Percentiles rank a stretch among this genome's conserved stretches.
Conservation (phyloP, 139 green algal genomes). For the Haematococcus lacustris region DNA sequence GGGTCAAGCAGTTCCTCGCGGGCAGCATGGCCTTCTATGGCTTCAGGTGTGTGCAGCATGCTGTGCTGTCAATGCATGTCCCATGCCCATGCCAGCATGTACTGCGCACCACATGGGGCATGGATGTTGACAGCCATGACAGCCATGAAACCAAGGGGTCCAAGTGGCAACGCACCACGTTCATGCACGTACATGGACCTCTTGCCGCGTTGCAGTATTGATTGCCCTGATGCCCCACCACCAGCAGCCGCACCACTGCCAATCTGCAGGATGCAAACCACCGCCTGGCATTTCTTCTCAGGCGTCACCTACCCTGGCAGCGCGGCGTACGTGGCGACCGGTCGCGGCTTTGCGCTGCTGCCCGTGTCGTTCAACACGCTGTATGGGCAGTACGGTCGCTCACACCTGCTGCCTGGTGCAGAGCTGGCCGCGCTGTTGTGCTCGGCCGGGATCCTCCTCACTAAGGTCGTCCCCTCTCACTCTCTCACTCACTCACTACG, state of each 20-base stretch:
- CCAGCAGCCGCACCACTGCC: too few relatives aligned
- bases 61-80: too few relatives aligned
- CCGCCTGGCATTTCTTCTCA: conserved; percentile 40
- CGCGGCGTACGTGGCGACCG: conserved; percentile 67
- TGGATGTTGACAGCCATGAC: too few relatives aligned
- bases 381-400: conserved; percentile 34
- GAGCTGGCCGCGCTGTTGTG: conserved; percentile 38
- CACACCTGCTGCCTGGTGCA: conserved; percentile 50
- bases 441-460: conserved; percentile 22
- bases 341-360: conserved; percentile 62
- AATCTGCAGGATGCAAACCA: conserved; percentile 51
- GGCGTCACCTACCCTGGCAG: conserved; percentile 45
- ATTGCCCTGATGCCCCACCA: too few relatives aligned
- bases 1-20: conserved; percentile 29
- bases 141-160: too few relatives aligned
- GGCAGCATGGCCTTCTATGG: conserved; percentile 48
- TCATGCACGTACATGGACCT: too few relatives aligned
- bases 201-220: too few relatives aligned
- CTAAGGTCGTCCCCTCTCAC: too few relatives aligned
- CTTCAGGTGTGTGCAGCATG: conserved; percentile 25
- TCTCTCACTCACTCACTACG: too few relatives aligned
- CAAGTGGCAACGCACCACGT: too few relatives aligned
- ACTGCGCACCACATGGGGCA: too few relatives aligned
- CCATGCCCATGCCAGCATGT: too few relatives aligned
- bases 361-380: conserved; percentile 56